Base-by-base conservation (phyloP, 176 grass and related monocot genomes). In the Raddia guianensis region DNA sequence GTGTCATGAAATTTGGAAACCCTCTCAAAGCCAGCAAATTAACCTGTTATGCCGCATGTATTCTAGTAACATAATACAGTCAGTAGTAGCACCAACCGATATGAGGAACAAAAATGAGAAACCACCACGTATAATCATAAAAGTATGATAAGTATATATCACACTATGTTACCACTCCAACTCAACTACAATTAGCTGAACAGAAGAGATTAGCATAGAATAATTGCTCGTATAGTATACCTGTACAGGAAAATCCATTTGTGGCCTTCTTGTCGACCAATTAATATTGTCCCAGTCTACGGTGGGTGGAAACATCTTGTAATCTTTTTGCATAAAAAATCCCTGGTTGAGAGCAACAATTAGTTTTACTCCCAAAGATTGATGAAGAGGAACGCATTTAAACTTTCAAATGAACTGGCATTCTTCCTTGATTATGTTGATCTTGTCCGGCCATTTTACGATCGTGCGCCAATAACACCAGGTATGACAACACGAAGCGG, bases 171-270 rank as follows among this genome's bases (percentile, higher is more conserved):
- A 74, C 11, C 72, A 74, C 58, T 44, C 18, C 11, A 76, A 62
- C 19, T 64, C 35, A 54, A 79, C 33, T 53, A 63, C 1, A 66
- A 33, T 32, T 46, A 52, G 33, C 33, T 73, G 27, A 70, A 51
- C 33, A 74, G 4, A 68, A 63, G 57, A 80, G 7, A 58, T 51
- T 57, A 75, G 19, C 37, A 53, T 59, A 60, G 73, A 79, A 80
- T 27, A 21, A 78, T 48, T 9, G 32, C 43, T 77, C 44, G 7
- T 78, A 15, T 10, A 37, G 48, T 61, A 80, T 87, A 97, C 94
- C 91, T 97, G 94, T 50, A 97, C 86, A 87, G 94, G 94, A 51
- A 93, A 93, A 80, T 97, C 94, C 94, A 97, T 97, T 75, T 97
- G 91, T 2, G 94, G 94, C 71, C 83, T 83, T 81, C 94, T 88